Base-by-base conservation (phyloP, 768 basidiomycete species). In the Leucosporidium creatinivorum region DNA sequence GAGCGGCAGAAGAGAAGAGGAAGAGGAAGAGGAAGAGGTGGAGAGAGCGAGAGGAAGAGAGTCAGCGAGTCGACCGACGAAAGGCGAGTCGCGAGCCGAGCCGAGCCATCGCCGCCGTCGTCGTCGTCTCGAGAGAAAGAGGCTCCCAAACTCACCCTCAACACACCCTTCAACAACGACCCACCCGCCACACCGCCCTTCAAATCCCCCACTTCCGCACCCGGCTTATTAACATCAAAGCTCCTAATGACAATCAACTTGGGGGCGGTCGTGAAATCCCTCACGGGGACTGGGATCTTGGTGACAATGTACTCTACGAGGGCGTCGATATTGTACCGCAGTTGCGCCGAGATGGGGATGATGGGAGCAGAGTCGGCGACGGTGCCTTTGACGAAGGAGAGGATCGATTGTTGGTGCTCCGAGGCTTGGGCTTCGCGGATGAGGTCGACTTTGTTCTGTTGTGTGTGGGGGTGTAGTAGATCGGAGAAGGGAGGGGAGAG, bases 201-300 rank as follows among this genome's bases (percentile, higher is more conserved):
- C 68, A 98, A 84, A 52, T 99, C 96, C 73, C 94, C 89, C 5
- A 98, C 93, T 76, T 93, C 92, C 5, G 93, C 86, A 77, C 94
- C 96, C 17, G 96, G 96, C 79, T 96, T 97, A 84, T 99, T 99
- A 78, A 99, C 94, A 78, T 99, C 96, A 80, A 98, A 99, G 25
- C 93, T 96, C 73, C 94, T 91, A 79, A 99, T 99, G 78, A 98
- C 93, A 77, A 98, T 98, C 73, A 99, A 87, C 44, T 88, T 86
- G 0, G 96, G 92, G 69, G 89, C 86, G 33, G 91, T 87, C 44
- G 86, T 83, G 79, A 98, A 99, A 82, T 98, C 89, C 66, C 94
- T 90, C 47, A 87, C 80, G 56, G 94, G 96, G 58, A 98, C 89
- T 23, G 96, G 92, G 75, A 99, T 97, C 61, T 89, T 86, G 78